These are phyloP conservation scores for barley (Hordeum vulgare) DNA, from an alignment of 176 grass and related monocot species.

Conservation along the genomic window DNA sequence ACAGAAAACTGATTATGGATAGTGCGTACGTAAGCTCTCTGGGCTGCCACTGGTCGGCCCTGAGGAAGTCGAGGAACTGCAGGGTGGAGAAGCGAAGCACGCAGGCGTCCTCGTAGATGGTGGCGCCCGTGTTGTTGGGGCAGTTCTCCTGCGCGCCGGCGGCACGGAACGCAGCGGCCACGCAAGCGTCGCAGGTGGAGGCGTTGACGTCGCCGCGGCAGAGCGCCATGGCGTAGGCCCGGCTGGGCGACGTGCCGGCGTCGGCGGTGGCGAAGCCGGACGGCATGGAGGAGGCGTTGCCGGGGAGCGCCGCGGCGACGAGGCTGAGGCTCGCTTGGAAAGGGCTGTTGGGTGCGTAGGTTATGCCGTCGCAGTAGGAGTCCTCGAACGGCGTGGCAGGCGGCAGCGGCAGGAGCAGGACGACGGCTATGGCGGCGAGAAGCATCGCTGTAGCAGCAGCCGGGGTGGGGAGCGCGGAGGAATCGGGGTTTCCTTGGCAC, in stretches of 20 bases:
- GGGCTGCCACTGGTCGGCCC: conserved; percentile 3
- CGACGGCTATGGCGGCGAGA: not conserved
- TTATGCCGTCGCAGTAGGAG: not conserved
- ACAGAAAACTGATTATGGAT: too few species aligned
- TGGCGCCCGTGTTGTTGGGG: conserved; percentile 1
- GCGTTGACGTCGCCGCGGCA: conserved; percentile 56
- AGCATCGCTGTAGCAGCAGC: not conserved
- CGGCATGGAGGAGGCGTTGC: conserved; percentile 3
- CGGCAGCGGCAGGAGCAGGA: not conserved
- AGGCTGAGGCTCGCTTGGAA: conserved; percentile 25
- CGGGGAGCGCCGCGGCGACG: not conserved
- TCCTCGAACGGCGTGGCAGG: not conserved
- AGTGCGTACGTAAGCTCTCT: too few species aligned
- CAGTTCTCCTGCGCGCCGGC: not conserved
- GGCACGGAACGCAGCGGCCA: not conserved
- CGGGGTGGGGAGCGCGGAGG: not conserved
- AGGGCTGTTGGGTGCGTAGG: not conserved
- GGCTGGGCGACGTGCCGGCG: conserved; percentile 13
- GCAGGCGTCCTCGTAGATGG: conserved; percentile 28
- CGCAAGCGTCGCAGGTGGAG: conserved; percentile 27
- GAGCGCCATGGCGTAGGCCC: conserved; percentile 29
- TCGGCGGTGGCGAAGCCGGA: conserved; percentile 7
- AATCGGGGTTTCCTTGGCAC: not conserved
- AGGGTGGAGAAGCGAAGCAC: conserved; percentile 37
- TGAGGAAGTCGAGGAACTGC: conserved; percentile 14